Base-by-base conservation (phyloP, 345 rosid species). In the Brassica cretica region DNA sequence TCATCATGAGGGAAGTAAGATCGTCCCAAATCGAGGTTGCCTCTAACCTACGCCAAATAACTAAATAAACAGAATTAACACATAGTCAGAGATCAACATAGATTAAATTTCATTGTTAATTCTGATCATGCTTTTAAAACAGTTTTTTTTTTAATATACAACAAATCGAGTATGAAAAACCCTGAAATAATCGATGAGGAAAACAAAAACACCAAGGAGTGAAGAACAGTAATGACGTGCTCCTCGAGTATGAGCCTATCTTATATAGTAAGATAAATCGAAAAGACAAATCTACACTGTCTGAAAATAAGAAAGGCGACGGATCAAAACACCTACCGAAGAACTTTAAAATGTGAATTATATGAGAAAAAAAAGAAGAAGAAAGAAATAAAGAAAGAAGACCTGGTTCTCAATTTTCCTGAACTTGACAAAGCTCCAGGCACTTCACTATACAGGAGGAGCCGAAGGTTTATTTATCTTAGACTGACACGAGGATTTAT, bases 401-500 rank as follows among this genome's bases (percentile, higher is more conserved):
- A 71, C 72, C 76, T 77, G 70, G 39, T 76, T 59, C 53, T 18
- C 60, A 30, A 10, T 18, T 60, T 30, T 25, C 74, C 35, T 63
- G 65, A 39, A 70, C 19, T 63, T 76, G 74, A 69, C 53, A 49
- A 71, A 78, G 67, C 67, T 65, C 51, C 66, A 29, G 39, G 69
- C 37, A 62, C 70, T 62, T 69, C 64, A 76, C 70, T 62, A 21
- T 21, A 41, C 37, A 62, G 2, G 49, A 65, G 27, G 65, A 71
- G 37, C 24, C 69, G 3, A 7, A 58, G 61, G 58, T 59, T 75
- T 67, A 58, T 41, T 67, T 77, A 16, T 51, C 8, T 21, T 49
- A 70, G 44, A 70, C 44, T 39, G 10, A 39, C 44, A 39, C 44
- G 44, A 39, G 14, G 66, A 53, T 35, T 71, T 70, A 37, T 53